Base-by-base conservation (phyloP, 2,329 filamentous ascomycete species). In the Penicillium sp. region DNA sequence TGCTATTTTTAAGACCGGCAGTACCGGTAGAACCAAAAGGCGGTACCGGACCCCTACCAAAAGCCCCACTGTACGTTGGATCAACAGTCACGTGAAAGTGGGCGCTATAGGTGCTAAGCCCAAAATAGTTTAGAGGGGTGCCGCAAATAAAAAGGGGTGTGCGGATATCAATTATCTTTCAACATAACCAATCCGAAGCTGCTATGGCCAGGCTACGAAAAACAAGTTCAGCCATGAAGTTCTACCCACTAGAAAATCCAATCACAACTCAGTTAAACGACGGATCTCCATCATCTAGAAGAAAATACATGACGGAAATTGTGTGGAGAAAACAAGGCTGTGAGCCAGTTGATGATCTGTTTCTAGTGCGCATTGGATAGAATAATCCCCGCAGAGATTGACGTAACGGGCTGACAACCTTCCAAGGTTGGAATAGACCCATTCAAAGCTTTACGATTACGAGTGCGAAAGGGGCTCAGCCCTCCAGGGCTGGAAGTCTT, bases 391-490 rank as follows among this genome's bases (percentile, higher is more conserved):
- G 23, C 33, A 48, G 41, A n/a, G 31, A 36, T 53, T 48, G 23
- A 19, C 23, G 10, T 38, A 12, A n/a, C 17, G 17, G 33, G 31
- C 42, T 29, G 25, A 23, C 42, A 19, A n/a, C n/a, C n/a, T 47
- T 44, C 23, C 23, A n/a, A 29, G 42, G 9, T 29, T 33, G 44
- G 29, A 48, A 33, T 9, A n/a, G 39, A 23, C 36, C 49, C 49
- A 50, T 41, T 36, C 8, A 2, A 36, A 21, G 39, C 6, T 10
- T 12, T 43, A 36, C 39, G 50, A 53, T 53, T 36, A 53, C 31
- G 51, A 38, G 42, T 38, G 51, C n/a, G 29, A 53, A 48, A 21
- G 51, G 51, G 42, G 51, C 49, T 52, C 33, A 53, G 31, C 31
- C 41, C n/a, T 53, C 5, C 15, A 52, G 4, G 49, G 36, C 49